Conservation (phyloP, 768 basidiomycete species). For the Russula virescens region DNA sequence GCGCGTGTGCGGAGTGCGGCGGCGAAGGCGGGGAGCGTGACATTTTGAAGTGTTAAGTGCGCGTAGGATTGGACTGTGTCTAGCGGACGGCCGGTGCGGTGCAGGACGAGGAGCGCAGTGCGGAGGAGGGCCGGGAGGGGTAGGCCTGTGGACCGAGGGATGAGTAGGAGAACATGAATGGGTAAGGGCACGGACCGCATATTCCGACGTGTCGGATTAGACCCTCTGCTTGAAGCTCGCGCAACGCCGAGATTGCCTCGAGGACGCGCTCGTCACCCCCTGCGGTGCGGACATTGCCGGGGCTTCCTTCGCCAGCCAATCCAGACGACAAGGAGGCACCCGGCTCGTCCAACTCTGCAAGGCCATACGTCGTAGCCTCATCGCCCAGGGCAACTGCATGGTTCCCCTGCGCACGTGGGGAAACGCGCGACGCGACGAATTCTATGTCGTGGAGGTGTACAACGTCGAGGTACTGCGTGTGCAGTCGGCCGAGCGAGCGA, state of each 20-base stretch:
- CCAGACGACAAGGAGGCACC: conserved; percentile 19
- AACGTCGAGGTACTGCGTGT: conserved; percentile 71
- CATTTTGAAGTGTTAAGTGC: conserved; percentile 73
- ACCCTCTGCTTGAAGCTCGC: conserved; percentile 66
- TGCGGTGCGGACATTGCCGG: not conserved
- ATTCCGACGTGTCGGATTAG: conserved; percentile 71
- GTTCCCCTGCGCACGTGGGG: conserved; percentile 48
- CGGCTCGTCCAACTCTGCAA: conserved; percentile 35
- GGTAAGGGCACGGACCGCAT: conserved; percentile 45
- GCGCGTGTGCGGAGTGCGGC: conserved; percentile 56
- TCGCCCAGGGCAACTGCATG: conserved; percentile 48
- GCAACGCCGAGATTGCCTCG: conserved; percentile 59
- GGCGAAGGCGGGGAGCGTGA: conserved; percentile 50
- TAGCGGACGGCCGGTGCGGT: conserved; percentile 44
- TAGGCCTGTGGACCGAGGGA: conserved; percentile 46
- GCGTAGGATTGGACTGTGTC: conserved; percentile 79
- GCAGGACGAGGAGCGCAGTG: conserved; percentile 63
- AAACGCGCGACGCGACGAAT: conserved; percentile 54
- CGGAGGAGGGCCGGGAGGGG: conserved; percentile 81
- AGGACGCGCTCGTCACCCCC: conserved; percentile 61
- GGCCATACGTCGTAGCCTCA: conserved; percentile 58
- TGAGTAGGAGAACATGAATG: not conserved
- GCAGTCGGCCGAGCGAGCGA: conserved; percentile 60
- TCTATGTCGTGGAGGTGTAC: conserved; percentile 86
- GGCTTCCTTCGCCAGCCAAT: conserved; percentile 35